Evolutionary conservation across 148 eudicot species (phyloP).

Genomic region (Fagopyrum tataricum): DNA sequence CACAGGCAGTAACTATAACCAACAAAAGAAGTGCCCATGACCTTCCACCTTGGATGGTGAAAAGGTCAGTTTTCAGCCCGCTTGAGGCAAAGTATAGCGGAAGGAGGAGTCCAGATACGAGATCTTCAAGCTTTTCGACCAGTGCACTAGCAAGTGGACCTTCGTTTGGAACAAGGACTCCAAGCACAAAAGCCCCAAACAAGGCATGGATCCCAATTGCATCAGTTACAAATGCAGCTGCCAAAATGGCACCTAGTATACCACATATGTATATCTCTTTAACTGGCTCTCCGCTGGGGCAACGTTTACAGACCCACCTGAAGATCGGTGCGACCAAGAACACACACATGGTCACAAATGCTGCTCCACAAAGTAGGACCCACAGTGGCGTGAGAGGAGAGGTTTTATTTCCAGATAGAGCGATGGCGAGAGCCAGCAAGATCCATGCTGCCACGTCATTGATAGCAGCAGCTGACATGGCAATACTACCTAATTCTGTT

Average conservation of each 20-base stretch:
- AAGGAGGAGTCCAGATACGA: conserved; percentile 62
- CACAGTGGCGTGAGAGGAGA: conserved; percentile 66
- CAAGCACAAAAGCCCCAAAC: conserved; percentile 78
- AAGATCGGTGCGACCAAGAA: conserved; percentile 46
- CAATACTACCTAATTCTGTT: conserved; percentile 72
- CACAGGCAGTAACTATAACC: conserved; percentile 66
- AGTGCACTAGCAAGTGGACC: conserved; percentile 64
- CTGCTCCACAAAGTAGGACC: conserved; percentile 57
- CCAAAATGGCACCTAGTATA: conserved; percentile 50
- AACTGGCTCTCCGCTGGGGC: conserved; percentile 73
- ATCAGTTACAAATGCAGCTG: conserved; percentile 73
- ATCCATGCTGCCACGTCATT: conserved; percentile 91
- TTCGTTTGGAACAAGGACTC: conserved; percentile 69
- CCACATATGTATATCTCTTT: conserved; percentile 58
- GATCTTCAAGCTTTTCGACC: conserved; percentile 70
- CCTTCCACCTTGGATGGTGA: conserved; percentile 63
- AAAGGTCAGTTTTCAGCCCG: conserved; percentile 69
- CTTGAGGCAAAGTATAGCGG: conserved; percentile 77
- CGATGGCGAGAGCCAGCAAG: conserved; percentile 73
- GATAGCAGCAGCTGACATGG: conserved; percentile 94
- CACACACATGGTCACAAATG: conserved; percentile 36
- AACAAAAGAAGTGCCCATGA: conserved; percentile 78
- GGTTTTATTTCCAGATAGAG: conserved; percentile 56
- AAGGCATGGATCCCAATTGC: conserved; percentile 74
- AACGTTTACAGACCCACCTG: conserved; percentile 49